Conservation (phyloP, 2,329 filamentous ascomycete species). For the Aspergillus neotritici region DNA sequence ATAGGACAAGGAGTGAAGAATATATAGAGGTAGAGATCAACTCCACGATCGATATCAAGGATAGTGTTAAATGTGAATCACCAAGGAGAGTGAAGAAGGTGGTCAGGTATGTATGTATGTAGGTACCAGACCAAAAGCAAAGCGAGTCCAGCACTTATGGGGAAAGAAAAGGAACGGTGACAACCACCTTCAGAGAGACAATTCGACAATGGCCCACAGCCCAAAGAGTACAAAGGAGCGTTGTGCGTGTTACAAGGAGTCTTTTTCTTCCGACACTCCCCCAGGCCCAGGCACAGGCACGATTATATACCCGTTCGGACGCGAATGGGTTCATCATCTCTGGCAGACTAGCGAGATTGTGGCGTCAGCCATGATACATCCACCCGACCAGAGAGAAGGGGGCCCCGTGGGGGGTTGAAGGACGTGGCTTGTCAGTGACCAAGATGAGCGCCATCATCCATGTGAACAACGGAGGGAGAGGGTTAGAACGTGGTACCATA, state of each 20-base stretch:
- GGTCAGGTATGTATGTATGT: background rate
- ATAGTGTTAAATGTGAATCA: too few species aligned
- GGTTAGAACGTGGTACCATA: background rate
- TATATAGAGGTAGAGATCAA: constrained; percentile 1
- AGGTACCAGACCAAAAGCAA: background rate
- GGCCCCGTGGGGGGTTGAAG: background rate
- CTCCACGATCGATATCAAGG: too few species aligned
- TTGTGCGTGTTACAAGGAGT: too few species aligned
- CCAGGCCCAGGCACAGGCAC: too few species aligned
- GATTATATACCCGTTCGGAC: too few species aligned
- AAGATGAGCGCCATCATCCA: background rate
- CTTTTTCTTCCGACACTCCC: too few species aligned
- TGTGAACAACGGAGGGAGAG: background rate
- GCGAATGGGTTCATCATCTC: too few species aligned
- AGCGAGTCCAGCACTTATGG: background rate
- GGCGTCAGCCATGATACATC: constrained; percentile 19
- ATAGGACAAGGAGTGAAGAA: constrained; percentile 7
- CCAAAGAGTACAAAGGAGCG: too few species aligned
- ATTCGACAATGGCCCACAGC: too few species aligned
- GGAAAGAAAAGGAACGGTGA: too few species aligned
- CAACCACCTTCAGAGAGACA: too few species aligned
- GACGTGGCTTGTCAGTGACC: background rate
- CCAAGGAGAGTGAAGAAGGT: too few species aligned
- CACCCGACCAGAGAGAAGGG: constrained; percentile 26
- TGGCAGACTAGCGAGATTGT: constrained; percentile 6